Base-by-base conservation (phyloP, 306 rosid species). In the Senna siamea region DNA sequence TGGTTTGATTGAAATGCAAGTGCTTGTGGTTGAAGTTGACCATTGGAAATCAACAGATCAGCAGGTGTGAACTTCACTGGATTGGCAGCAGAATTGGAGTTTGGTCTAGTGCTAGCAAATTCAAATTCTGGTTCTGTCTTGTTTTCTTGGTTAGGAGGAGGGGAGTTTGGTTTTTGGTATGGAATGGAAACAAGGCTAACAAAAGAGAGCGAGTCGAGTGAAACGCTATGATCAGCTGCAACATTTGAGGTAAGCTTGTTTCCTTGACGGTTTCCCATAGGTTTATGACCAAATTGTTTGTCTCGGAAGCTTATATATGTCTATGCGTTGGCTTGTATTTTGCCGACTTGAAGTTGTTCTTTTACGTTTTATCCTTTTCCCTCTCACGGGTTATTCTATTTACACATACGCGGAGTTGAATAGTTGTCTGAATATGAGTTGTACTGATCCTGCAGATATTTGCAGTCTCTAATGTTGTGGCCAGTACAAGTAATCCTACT, bases 1-100 rank as follows among this genome's bases (percentile, higher is more conserved):
- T 47, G 82, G n/a, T 82, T 73, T 55, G 82, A 63, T 65, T 82
- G 77, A 74, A 72, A 37, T 38, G 56, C 60, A 9, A 66, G 53
- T 73, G 87, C 77, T 78, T 78, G 82, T 28, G 84, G 81, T 60
- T 46, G 80, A 69, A 83, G 78, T 76, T 81, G 78, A 54, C 89
- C 86, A 72, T 76, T 75, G 74, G 86, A 86, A 70, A 85, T 78
- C 59, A 81, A 76, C 67, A 75, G 61, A 70, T 86, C 82, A 76
- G 88, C 87, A 50, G 87, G 82, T n/a, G 71, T 74, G 53, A 63
- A 50, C 80, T 81, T 83, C 73, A 74, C 66, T 66, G 85, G 34
- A 71, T 79, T 69, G 57, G 48, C 82, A 30, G 64, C 59, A 22
- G 82, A 78, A 47, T 73, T 77, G 10, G 82, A 79, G 64, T 76